These are phyloP conservation scores for Hyaloscypha bicolor DNA, from an alignment of 495 filamentous ascomycete species.

Conservation along the genomic window DNA sequence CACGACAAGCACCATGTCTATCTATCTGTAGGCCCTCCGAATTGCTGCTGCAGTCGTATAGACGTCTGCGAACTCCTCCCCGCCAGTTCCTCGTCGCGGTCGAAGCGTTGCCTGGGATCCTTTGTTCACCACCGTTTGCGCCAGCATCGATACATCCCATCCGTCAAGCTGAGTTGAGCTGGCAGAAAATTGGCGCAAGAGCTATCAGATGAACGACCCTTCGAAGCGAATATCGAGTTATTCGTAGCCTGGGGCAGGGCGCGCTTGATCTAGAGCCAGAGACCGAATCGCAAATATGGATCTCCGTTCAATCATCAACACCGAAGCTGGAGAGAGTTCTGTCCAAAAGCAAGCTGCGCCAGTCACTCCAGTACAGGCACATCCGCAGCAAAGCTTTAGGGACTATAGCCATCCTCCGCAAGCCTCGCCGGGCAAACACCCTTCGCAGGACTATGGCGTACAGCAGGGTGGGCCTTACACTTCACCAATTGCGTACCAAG, in stretches of 20 bases:
- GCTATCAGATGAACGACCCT: constrained; percentile 26
- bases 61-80: constrained; percentile 12
- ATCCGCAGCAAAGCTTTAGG: constrained; percentile 44
- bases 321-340: constrained; percentile 39
- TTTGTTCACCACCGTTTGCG: constrained; percentile 26
- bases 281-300: constrained; percentile 49
- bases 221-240: constrained; percentile 18
- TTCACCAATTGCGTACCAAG: constrained; percentile 43
- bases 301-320: constrained; percentile 58
- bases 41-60: constrained; percentile 1
- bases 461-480: constrained; percentile 33
- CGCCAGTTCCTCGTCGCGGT: constrained; percentile 7
- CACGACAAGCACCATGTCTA: constrained; percentile 6
- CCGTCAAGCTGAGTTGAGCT: constrained; percentile 15
- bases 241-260: constrained; percentile 28
- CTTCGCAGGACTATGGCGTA: constrained; percentile 44
- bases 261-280: constrained; percentile 32
- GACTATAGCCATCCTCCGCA: constrained; percentile 48
- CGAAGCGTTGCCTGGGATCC: constrained; percentile 5
- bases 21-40: constrained; percentile 3
- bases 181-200: not conserved
- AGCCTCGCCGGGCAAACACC: constrained; percentile 42
- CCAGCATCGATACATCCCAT: constrained; percentile 16
- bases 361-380: constrained; percentile 50
- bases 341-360: constrained; percentile 40